Evolutionary conservation across 140 eudicot genomes (phyloP).

Genomic region (Ambrosia hybrid): DNA sequence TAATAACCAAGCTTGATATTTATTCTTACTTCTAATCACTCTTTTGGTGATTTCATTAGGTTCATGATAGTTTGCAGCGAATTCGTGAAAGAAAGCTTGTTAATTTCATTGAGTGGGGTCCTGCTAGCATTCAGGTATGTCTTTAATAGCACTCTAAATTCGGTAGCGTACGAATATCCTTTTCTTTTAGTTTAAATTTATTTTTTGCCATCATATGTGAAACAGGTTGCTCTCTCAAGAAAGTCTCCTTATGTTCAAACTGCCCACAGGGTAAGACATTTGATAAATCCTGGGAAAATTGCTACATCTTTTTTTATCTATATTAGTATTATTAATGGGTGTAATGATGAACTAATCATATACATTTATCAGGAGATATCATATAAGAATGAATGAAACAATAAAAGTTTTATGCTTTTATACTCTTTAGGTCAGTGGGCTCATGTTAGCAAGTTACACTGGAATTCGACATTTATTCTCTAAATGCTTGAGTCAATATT

Average conservation of each 20-base stretch:
- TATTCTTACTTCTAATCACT: background rate
- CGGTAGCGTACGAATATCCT: background rate
- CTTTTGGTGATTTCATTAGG: conserved; percentile 47
- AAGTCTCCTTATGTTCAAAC: conserved; percentile 98
- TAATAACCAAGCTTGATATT: too few species aligned
- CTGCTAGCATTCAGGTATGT: conserved; percentile 94
- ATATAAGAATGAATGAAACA: background rate
- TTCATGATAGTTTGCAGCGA: conserved; percentile 92
- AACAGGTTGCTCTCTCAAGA: conserved; percentile 98
- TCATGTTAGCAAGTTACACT: conserved; percentile 95
- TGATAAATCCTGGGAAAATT: conserved; percentile 3
- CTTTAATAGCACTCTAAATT: background rate
- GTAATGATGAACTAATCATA: too few species aligned
- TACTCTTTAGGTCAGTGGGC: conserved; percentile 56
- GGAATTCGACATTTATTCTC: conserved; percentile 94
- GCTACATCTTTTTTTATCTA: too few species aligned
- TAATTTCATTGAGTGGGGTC: conserved; percentile 98
- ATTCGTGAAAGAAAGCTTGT: conserved; percentile 97
- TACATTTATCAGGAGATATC: too few species aligned
- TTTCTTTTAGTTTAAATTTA: background rate
- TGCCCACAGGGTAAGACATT: conserved; percentile 80
- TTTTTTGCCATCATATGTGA: too few species aligned
- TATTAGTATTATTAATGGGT: background rate
- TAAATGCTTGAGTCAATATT: conserved; percentile 85
- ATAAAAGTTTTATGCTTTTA: conserved; percentile 1